Evolutionary conservation across 2,329 filamentous ascomycete species (phyloP).

Genomic region (Fusarium sp.): DNA sequence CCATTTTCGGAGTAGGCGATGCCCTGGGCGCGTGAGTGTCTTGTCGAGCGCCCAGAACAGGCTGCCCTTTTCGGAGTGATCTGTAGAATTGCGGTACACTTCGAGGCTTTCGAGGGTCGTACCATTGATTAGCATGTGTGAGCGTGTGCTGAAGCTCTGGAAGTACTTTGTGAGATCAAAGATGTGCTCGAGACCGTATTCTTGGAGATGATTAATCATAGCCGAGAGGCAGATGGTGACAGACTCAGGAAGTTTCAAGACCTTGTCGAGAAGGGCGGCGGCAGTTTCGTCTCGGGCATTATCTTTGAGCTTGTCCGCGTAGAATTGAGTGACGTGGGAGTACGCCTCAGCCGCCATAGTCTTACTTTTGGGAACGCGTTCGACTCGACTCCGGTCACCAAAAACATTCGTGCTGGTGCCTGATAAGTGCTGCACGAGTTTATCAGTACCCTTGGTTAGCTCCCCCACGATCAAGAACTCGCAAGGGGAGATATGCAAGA

Average conservation of each 20-base stretch:
- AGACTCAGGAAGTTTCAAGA: conserved; percentile 83
- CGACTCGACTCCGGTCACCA: conserved; percentile 87
- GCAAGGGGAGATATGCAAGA: conserved; percentile 94
- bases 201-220: conserved; percentile 92
- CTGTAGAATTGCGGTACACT: conserved; percentile 94
- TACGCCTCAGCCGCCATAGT: conserved; percentile 86
- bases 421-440: conserved; percentile 88
- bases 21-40: conserved; percentile 88
- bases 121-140: conserved; percentile 95
- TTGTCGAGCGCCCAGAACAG: conserved; percentile 96
- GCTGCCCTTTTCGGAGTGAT: conserved; percentile 84
- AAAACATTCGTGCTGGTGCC: conserved; percentile 92
- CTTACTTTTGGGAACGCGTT: conserved; percentile 78
- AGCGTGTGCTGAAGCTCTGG: conserved; percentile 90
- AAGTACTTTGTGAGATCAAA: conserved; percentile 98
- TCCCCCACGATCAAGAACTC: conserved; percentile 94
- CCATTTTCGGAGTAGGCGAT: conserved; percentile 91
- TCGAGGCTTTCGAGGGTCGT: conserved; percentile 94
- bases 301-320: conserved; percentile 82
- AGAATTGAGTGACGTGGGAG: conserved; percentile 92
- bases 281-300: conserved; percentile 64
- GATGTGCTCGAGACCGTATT: conserved; percentile 94
- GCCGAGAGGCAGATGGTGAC: conserved; percentile 93
- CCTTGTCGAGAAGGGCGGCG: conserved; percentile 80
- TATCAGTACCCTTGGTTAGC: conserved; percentile 89